Base-by-base conservation (phyloP, 2,329 filamentous ascomycete species). In the Verticillium nonalfalfae region DNA sequence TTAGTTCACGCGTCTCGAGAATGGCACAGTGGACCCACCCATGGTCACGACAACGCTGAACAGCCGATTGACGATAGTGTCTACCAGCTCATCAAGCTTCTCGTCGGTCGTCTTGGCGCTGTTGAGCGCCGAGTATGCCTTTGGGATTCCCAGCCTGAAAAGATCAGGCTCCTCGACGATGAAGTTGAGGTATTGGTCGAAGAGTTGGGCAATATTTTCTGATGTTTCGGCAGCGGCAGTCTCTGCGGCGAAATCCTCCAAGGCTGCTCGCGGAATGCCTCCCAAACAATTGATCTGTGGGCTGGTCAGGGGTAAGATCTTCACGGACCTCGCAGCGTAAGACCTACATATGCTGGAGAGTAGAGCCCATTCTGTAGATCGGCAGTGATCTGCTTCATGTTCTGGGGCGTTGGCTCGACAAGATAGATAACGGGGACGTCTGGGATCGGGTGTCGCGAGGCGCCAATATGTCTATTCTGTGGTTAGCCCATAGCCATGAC, bases 41-140 rank as follows among this genome's bases (percentile, higher is more conserved):
- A 97, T 97, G 5, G 95, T 99, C n/a, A 96, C 95, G 63, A 95
- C 89, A 57, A 99, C 95, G 65, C 93, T 97, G 77, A 98, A 99
- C n/a, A 99, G 79, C 0, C 95, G 95, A 69, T 90, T 96, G 58
- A 99, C 95, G 65, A 98, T 94, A 67, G 88, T 88, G 74, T 99
- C 94, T 36, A 99, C 85, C 40, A 95, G 87, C 59, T 84, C 81
- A 70, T 98, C 95, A 60, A 99, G 83, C 71, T 95, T 90, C 62
- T 95, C 91, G 68, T 98, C 95, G 66, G 89, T 91, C 2, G 93
- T 96, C 71, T 91, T 88, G 15, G 90, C 90, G 74, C 93, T 98
- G 77, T 98, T 98, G 71, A 99, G 81, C n/a, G 91, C 92, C 87
- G 91, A 96, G 74, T 99, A 99, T 9, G 91, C 91, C 73, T 96